Base-by-base conservation (phyloP, 306 rosid genomes). In the Dalbergia cochinchinensis region DNA sequence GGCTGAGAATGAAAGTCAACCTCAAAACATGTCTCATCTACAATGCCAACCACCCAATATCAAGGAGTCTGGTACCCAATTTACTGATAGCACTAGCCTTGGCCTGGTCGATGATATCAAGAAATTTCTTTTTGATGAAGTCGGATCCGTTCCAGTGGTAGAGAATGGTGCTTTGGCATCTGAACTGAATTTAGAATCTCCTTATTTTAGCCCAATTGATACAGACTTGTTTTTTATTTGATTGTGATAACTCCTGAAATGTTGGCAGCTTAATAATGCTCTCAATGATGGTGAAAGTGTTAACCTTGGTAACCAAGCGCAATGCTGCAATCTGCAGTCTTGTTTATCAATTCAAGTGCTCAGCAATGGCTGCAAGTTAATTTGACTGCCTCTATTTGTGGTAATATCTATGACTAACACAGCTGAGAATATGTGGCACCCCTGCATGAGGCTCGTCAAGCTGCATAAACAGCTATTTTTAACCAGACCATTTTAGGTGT, bases 181-280 rank as follows among this genome's bases (percentile, higher is more conserved):
- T 74, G 86, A 84, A 20, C 45, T 64, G 20, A 81, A 83, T 55
- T 35, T 71, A 4, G 62, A 78, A 54, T 84, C 87, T 37, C 71
- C 89, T 34, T 84, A 69, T 65, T 61, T 78, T 19, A 4, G 71
- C 73, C 51, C 83, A 7, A 60, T 61, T 33, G 96, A 87, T 19
- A 11, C 77, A 0, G 83, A 83, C 34, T 45, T 76, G 74, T 57
- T 82, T 66, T 26, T 14, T 67, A 6, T 80, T 62, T 73, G 92
- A 87, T 83, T 85, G 79, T 37, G 94, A 88, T 41, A 47, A 76
- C 79, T 69, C 87, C 37, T 81, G 85, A 82, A 74, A 86, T 53
- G 86, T 77, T 82, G 12, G 18, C 86, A 80, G 51, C 69, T 8
- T 51, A 74, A 51, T 16, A 51, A 34, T 37, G 35, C 51, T 73